Conservation (phyloP, 345 rosid species). For the Populus euphratica region DNA sequence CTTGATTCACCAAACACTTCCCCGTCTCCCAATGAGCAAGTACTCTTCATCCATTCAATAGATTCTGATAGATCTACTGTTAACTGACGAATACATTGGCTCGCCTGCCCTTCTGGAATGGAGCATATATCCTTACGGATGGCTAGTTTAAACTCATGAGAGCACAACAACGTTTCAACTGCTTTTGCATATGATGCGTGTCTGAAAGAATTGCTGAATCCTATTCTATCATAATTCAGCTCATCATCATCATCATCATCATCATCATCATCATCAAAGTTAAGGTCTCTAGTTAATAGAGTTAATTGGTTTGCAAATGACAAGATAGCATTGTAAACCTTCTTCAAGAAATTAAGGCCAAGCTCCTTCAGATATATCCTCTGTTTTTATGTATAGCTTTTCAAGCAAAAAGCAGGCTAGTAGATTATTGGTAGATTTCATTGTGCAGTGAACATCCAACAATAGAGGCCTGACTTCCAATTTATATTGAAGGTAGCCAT, state of each 20-base stretch:
- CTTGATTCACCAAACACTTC: slow-evolving; percentile 16
- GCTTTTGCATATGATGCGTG: slow-evolving; percentile 38
- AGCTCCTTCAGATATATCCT: slow-evolving; percentile 77
- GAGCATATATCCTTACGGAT: slow-evolving; percentile 49
- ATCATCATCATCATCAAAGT: slow-evolving; percentile 22
- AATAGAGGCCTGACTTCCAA: slow-evolving; percentile 34
- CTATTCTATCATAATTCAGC: slow-evolving; percentile 13
- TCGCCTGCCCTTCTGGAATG: slow-evolving; percentile 88
- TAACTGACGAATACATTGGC: slow-evolving; percentile 60
- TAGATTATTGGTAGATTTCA: slow-evolving; percentile 55
- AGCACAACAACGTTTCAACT: slow-evolving; percentile 47
- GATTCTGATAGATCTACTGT: slow-evolving; percentile 56
- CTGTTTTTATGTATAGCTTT: slow-evolving; percentile 61
- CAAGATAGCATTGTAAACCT: slow-evolving; percentile 44
- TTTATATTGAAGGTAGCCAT: slow-evolving; percentile 37
- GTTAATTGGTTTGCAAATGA: slow-evolving; percentile 46
- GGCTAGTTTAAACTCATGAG: slow-evolving; percentile 55
- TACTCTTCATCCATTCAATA: slow-evolving; percentile 58
- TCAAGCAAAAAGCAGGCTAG: slow-evolving; percentile 48
- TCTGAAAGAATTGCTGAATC: slow-evolving; percentile 25
- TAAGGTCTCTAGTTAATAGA: slow-evolving; percentile 32
- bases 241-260: slow-evolving; percentile 24
- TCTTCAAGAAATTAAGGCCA: slow-evolving; percentile 64
- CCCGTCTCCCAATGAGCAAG: slow-evolving; percentile 27
- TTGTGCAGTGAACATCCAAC: slow-evolving; percentile 42